Base-by-base conservation (phyloP, 805 yeast genomes). In the Wickerhamiella galacta region DNA sequence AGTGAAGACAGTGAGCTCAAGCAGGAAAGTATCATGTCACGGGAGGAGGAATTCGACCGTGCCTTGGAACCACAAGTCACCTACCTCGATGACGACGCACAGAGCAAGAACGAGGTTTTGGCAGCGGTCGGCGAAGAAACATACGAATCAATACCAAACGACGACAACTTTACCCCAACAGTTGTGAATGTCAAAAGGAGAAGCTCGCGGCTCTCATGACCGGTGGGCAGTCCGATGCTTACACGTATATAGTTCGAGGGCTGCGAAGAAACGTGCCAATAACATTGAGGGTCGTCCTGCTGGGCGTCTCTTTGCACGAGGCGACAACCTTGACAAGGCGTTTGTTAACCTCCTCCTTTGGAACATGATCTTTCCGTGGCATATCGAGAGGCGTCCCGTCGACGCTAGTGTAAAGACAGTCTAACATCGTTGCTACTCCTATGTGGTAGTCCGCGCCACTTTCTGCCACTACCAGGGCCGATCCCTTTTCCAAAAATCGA, bases 251-350 rank as follows among this genome's bases (percentile, higher is more conserved):
- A 18, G 21, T n/a, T n/a, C n/a, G n/a, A n/a, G n/a, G n/a, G n/a
- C n/a, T n/a, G n/a, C 48, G 32, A 8, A 45, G 32, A 28, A 38
- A 45, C 3, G 39, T 12, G 12, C 48, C 48, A 0, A 45, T 30
- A 2, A 39, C 33, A 26, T 75, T 83, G 25, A 80, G 56, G 0
- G 92, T 76, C 8, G 80, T 72, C 31, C 94, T 58, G 35, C 83
- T 72, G 0, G 93, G 93, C 38, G 80, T 77, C 4, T 68, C 68
- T 25, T 63, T 67, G n/a, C 66, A 49, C 6, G 56, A 49, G 3
- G 62, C 53, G 12, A 66, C 58, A 3, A 81, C 44, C 29, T 49
- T 50, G 2, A 71, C 65, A 20, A 81, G 53, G 34, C 76, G 73
- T 36, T 62, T 63, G 35, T 71, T 64, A 4, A 78, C 64, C 6